These are phyloP conservation scores for Petunia axillaris DNA, from an alignment of 257 asterid genomes.

Conservation along the genomic window DNA sequence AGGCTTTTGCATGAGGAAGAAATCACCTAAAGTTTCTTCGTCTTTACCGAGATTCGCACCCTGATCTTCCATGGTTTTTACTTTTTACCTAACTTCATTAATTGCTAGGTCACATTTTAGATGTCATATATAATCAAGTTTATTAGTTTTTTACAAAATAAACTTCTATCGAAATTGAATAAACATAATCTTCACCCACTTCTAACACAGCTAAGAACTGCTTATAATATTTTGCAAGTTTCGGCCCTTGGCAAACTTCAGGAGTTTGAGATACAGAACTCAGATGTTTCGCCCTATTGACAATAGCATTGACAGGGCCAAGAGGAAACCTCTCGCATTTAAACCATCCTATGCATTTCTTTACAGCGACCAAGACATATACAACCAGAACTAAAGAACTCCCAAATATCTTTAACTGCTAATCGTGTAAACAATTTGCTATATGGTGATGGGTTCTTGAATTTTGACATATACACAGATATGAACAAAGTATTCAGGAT, in stretches of 20 bases:
- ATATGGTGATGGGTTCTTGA: constrained; percentile 44
- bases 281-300: not conserved
- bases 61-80: too few species aligned
- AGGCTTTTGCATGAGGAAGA: too few species aligned
- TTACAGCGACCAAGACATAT: not conserved
- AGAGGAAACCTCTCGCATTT: not conserved
- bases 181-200: too few species aligned
- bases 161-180: too few species aligned
- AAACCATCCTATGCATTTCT: constrained; percentile 8
- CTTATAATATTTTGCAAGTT: not conserved
- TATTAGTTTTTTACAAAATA: too few species aligned
- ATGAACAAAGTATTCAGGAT: constrained; percentile 94
- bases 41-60: too few species aligned
- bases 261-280: not conserved
- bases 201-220: not conserved
- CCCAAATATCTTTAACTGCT: not conserved
- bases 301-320: constrained; percentile 3
- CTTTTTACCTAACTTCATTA: too few species aligned
- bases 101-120: too few species aligned
- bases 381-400: constrained; percentile 25
- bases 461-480: constrained; percentile 76
- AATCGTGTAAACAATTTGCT: constrained; percentile 24
- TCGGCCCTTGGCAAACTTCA: not conserved
- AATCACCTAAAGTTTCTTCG: too few species aligned
- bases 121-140: too few species aligned